Percentiles rank a stretch among this genome's conserved stretches.
phyloP scores from a whole-genome alignment of 202 grass and related monocot genomes.

The Panicum virgatum region DNA sequence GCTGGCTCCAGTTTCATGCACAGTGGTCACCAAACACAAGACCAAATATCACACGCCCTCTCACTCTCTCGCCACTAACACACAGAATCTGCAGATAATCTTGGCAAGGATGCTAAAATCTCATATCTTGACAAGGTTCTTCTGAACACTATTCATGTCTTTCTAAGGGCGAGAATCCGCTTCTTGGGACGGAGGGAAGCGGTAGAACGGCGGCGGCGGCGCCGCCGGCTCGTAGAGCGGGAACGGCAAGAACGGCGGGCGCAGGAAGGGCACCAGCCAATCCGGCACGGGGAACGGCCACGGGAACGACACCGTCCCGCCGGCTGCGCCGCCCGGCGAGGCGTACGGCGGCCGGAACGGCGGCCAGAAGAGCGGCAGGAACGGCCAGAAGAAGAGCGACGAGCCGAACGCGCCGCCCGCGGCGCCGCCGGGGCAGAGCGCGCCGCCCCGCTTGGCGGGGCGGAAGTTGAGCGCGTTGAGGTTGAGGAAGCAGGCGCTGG shows the following conservation, averaged over 20 bases:
- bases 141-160: neutral
- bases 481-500: constrained; percentile 87
- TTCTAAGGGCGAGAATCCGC: constrained; percentile 17
- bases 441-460: constrained; percentile 54
- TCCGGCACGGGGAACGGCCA: constrained; percentile 68
- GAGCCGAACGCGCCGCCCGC: constrained; percentile 15
- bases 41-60: neutral
- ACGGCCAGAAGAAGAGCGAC: constrained; percentile 87
- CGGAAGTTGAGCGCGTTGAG: constrained; percentile 93
- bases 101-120: constrained; percentile 36
- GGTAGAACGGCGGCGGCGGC: constrained; percentile 46
- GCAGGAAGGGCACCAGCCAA: constrained; percentile 79
- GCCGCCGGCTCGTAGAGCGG: constrained; percentile 54
- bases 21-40: neutral
- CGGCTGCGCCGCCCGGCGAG: constrained; percentile 11
- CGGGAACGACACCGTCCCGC: constrained; percentile 52
- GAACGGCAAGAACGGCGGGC: constrained; percentile 69
- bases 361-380: constrained; percentile 73
- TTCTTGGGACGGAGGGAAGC: constrained; percentile 32
- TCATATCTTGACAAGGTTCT: constrained; percentile 27
- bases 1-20: constrained; percentile 13
- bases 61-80: neutral
- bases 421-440: constrained; percentile 41
- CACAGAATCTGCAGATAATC: constrained; percentile 9
- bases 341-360: constrained; percentile 53